Conservation (phyloP, 2,329 filamentous ascomycete species). For the Fusarium nelsonii region DNA sequence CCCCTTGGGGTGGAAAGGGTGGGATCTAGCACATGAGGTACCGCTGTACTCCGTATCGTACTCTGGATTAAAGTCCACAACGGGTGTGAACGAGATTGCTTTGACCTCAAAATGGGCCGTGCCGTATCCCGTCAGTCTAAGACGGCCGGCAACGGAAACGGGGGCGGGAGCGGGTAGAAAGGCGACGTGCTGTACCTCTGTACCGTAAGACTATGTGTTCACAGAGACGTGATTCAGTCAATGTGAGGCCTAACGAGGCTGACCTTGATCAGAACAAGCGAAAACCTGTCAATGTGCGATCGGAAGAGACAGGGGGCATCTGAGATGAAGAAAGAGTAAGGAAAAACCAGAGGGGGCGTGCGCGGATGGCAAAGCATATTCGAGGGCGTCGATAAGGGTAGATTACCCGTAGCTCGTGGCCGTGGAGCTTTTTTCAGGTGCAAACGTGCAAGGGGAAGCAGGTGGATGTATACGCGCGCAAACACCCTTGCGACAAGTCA, state of each 20-base stretch:
- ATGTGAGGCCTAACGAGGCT: slow-evolving; percentile 29
- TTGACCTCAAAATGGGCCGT: slow-evolving; percentile 42
- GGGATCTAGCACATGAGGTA: slow-evolving; percentile 47
- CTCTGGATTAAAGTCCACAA: slow-evolving; percentile 31
- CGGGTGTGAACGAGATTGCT: slow-evolving; percentile 37
- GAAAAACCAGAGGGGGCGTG: slow-evolving; percentile 28
- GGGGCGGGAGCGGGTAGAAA: slow-evolving; percentile 42
- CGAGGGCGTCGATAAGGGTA: slow-evolving; percentile 29
- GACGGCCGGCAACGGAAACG: slow-evolving; percentile 26
- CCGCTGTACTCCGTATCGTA: neutral
- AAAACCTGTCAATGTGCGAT: slow-evolving; percentile 19
- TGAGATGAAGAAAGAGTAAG: slow-evolving; percentile 2
- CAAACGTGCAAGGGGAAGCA: slow-evolving; percentile 40
- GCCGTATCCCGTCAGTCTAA: slow-evolving; percentile 41
- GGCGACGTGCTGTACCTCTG: slow-evolving; percentile 33
- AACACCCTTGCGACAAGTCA: slow-evolving; percentile 36
- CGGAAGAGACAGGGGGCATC: slow-evolving; percentile 12
- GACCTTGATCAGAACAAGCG: slow-evolving; percentile 12
- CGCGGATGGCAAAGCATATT: neutral
- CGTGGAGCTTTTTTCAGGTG: slow-evolving; percentile 30
- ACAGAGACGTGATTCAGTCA: slow-evolving; percentile 10
- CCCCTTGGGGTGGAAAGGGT: slow-evolving; percentile 44
- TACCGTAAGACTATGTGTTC: slow-evolving; percentile 6
- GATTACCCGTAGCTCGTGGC: slow-evolving; percentile 28
- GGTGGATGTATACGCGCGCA: slow-evolving; percentile 35